Evolutionary conservation across 305 asterid genomes (phyloP), one percentile per base, ranked within the genome.

Genomic region (Fraxinus greggii): DNA sequence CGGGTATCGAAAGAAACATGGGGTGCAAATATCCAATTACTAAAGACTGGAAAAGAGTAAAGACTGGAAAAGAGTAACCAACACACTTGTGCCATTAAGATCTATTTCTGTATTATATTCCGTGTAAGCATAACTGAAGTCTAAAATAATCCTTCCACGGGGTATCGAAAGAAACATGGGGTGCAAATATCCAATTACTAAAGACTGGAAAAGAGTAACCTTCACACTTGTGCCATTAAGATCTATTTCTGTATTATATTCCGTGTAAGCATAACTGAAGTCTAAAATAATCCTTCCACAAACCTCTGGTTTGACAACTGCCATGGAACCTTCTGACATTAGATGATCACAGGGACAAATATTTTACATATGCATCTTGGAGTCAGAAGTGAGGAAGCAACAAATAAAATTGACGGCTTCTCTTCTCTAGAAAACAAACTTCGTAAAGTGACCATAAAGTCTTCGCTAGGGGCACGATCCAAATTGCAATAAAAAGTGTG

Each of bases 291-390:
- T 38, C 63, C 8, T 78, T 13, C 8, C 28, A 77, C 81, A n/a
- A 78, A 88, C 91, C 91, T 88, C 86, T 54, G 91, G 89, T 86
- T 88, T 88, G 77, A 88, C 86, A 56, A 88, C 81, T 24, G 91
- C 89, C 91, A 88, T 84, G 23, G 87, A 83, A 35, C 85, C 80
- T 83, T 82, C 85, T 35, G 86, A 51, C 84, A 79, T 84, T 13
- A 48, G 78, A 32, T 24, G 72, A 19, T 42, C 63, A 56, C 28
- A 56, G 12, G 28, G 67, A n/a, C 26, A 56, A 56, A 21, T n/a
- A 56, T 56, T 7, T 21, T 56, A 6, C 23, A 6, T 56, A 6
- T 56, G 67, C 28, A 21, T 21, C 67, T 19, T 56, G 28, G 28
- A 56, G 67, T 56, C 67, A 56, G 23, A 56, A 56, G 67, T 56